Evolutionary conservation across 768 basidiomycete genomes (phyloP).

Genomic region (Candolleomyces eurysporus): DNA sequence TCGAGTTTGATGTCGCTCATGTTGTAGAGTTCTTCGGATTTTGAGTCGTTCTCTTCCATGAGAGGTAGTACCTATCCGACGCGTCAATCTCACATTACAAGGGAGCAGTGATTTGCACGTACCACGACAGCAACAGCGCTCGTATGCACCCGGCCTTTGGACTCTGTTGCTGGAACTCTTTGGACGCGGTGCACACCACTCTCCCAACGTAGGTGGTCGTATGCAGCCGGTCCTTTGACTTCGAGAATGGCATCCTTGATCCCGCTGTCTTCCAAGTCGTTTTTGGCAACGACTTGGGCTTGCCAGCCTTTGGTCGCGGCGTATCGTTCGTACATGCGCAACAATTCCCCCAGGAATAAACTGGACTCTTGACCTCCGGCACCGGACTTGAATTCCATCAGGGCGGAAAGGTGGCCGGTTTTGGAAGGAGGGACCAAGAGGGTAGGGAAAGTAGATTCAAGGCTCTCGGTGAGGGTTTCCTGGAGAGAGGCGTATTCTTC

Average conservation of each 20-base stretch:
- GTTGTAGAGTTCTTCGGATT: slow-evolving; percentile 62
- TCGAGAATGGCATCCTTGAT: slow-evolving; percentile 79
- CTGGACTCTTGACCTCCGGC: slow-evolving; percentile 90
- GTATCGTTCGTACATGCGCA: slow-evolving; percentile 79
- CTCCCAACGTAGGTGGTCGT: slow-evolving; percentile 82
- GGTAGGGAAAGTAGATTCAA: slow-evolving; percentile 55
- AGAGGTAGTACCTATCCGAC: slow-evolving; percentile 78
- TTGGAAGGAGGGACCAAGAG: slow-evolving; percentile 72
- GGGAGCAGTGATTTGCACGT: slow-evolving; percentile 20
- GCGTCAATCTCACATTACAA: background rate
- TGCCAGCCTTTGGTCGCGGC: slow-evolving; percentile 60
- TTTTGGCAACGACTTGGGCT: slow-evolving; percentile 55
- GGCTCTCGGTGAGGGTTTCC: slow-evolving; percentile 28
- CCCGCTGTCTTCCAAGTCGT: slow-evolving; percentile 60
- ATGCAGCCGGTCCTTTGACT: slow-evolving; percentile 73
- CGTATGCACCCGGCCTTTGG: slow-evolving; percentile 86
- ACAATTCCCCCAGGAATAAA: slow-evolving; percentile 74
- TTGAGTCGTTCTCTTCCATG: slow-evolving; percentile 58
- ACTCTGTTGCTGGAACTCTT: slow-evolving; percentile 88
- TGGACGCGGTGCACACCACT: slow-evolving; percentile 97
- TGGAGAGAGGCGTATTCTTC: slow-evolving; percentile 60
- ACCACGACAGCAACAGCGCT: slow-evolving; percentile 89
- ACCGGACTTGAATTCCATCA: slow-evolving; percentile 90
- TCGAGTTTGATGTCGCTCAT: slow-evolving; percentile 89
- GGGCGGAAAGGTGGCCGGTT: slow-evolving; percentile 66